Percentiles rank a stretch among this genome's conserved stretches.
Evolutionary conservation across 2,329 filamentous ascomycete genomes (phyloP).

Genomic region (Tolypocladium tropicale): DNA sequence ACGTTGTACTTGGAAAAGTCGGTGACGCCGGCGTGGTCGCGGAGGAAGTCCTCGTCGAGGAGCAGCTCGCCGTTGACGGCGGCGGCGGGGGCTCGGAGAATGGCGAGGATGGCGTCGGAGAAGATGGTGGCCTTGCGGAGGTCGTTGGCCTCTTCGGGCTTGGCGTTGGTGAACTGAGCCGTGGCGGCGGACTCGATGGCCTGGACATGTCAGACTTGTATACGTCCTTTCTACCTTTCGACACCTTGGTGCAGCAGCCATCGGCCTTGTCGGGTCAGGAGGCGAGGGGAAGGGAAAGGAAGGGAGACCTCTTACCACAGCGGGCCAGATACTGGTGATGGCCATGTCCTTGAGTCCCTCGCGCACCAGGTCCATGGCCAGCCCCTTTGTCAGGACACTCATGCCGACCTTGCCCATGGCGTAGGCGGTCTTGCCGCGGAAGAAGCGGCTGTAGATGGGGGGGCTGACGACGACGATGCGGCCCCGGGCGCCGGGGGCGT

Average conservation of each 20-base stretch:
- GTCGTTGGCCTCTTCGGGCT: slow-evolving; percentile 40
- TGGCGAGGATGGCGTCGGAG: slow-evolving; percentile 67
- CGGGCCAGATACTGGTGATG: slow-evolving; percentile 76
- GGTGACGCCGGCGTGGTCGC: slow-evolving; percentile 48
- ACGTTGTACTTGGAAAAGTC: slow-evolving; percentile 68
- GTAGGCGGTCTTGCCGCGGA: slow-evolving; percentile 77
- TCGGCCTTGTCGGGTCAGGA: too few species aligned
- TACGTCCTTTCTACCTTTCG: not conserved
- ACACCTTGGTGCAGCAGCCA: too few species aligned
- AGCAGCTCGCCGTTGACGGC: slow-evolving; percentile 61
- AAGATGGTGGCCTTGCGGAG: slow-evolving; percentile 65
- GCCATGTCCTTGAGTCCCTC: slow-evolving; percentile 57
- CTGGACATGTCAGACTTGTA: slow-evolving; percentile 5
- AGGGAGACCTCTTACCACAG: slow-evolving; percentile 57
- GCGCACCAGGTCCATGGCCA: slow-evolving; percentile 66
- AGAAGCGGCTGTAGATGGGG: slow-evolving; percentile 78
- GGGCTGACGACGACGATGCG: slow-evolving; percentile 72
- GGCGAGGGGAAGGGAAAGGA: too few species aligned
- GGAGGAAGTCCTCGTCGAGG: slow-evolving; percentile 74
- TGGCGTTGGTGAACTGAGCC: slow-evolving; percentile 33
- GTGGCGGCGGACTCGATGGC: slow-evolving; percentile 71
- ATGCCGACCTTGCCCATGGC: slow-evolving; percentile 71
- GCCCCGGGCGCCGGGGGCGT: slow-evolving; percentile 41
- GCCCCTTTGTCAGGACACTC: slow-evolving; percentile 69
- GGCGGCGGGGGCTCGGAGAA: slow-evolving; percentile 49